A percentile compares a stretch with the other conserved stretches of the same genome.
Evolutionary conservation across 106 monocot genomes (phyloP).

Genomic region (Dendrobium huoshanense): DNA sequence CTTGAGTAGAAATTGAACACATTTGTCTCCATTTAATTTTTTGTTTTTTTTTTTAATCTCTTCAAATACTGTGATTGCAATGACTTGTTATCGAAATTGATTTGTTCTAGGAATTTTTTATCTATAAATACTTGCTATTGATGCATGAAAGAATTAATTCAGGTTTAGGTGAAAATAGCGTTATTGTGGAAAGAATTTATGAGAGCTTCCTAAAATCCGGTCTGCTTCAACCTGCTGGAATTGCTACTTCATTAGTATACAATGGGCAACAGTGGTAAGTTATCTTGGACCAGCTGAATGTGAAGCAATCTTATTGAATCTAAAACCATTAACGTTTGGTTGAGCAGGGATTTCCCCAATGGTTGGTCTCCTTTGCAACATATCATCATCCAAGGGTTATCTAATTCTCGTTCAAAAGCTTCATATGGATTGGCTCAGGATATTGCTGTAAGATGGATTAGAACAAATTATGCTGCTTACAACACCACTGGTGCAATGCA

Average conservation of each 20-base stretch:
- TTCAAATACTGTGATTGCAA: too few species aligned
- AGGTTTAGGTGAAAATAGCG: constrained; percentile 19
- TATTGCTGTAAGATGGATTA: constrained; percentile 80
- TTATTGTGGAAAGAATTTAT: constrained; percentile 31
- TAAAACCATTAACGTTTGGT: constrained; percentile 4
- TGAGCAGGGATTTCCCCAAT: constrained; percentile 93
- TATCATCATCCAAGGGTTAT: constrained; percentile 75
- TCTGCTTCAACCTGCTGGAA: constrained; percentile 55
- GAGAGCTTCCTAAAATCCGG: constrained; percentile 68
- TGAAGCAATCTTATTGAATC: neutral
- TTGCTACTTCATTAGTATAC: constrained; percentile 75
- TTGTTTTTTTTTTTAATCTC: too few species aligned
- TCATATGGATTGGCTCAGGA: constrained; percentile 56
- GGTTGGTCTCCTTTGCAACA: constrained; percentile 96
- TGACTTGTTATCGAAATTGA: too few species aligned
- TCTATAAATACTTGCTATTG: neutral
- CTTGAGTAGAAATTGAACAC: neutral
- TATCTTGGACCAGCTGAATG: neutral
- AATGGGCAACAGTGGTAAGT: constrained; percentile 81
- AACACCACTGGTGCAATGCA: constrained; percentile 73
- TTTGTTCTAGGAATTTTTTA: neutral
- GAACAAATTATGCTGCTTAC: constrained; percentile 81
- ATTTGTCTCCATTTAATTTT: neutral
- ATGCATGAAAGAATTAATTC: neutral
- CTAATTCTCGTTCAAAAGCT: constrained; percentile 41